These are phyloP conservation scores for Phialophora chinensis DNA, from an alignment of 2,329 filamentous ascomycete genomes.

Conservation along the genomic window DNA sequence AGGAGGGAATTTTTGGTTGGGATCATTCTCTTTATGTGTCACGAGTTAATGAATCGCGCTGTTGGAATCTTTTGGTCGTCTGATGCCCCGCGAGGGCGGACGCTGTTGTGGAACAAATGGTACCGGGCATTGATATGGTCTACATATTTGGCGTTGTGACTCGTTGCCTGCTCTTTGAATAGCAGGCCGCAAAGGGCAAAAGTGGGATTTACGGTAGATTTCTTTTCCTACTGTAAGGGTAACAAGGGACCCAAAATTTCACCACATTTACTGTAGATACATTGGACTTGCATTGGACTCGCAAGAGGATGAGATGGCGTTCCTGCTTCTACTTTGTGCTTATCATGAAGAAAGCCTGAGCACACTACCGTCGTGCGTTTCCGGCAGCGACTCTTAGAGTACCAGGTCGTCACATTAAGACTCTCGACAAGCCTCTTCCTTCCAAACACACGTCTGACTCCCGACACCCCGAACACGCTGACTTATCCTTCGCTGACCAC, in stretches of 20 bases:
- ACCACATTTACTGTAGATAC: background rate
- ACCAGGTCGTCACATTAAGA: constrained; percentile 3
- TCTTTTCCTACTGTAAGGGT: background rate
- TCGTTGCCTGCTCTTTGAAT: background rate
- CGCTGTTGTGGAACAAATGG: background rate
- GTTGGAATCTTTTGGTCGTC: constrained; percentile 6
- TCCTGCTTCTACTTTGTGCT: background rate
- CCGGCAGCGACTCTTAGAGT: background rate
- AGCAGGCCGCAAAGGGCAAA: constrained; percentile 10
- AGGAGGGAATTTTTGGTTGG: background rate
- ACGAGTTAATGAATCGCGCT: constrained; percentile 32
- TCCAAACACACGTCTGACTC: constrained; percentile 3
- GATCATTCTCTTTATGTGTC: constrained; percentile 27
- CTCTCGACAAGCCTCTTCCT: constrained; percentile 2
- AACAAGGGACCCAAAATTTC: background rate
- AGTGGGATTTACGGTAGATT: constrained; percentile 19
- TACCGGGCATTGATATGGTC: background rate
- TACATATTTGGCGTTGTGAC: constrained; percentile 18
- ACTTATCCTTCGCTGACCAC: background rate
- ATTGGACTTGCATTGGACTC: background rate
- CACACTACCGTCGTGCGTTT: background rate
- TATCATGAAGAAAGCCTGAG: background rate
- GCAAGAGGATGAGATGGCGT: background rate
- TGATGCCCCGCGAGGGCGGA: constrained; percentile 3
- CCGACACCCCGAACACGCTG: background rate